These are phyloP conservation scores for Pyrenula aspistea DNA, from an alignment of 495 filamentous ascomycete species.

Conservation along the genomic window DNA sequence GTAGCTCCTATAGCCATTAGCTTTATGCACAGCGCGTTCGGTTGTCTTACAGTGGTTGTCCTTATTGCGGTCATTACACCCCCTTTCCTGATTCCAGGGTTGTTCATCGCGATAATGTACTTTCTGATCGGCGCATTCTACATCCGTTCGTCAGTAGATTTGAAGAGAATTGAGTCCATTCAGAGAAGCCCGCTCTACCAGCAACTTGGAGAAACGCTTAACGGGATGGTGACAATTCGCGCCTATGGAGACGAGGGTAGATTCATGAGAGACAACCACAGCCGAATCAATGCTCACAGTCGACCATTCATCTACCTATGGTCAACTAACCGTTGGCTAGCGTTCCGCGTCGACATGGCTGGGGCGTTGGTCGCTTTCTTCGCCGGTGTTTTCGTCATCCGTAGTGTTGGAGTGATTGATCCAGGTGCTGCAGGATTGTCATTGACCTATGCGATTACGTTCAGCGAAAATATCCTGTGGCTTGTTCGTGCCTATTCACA, in stretches of 20 bases:
- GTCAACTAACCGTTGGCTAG: constrained; percentile 96
- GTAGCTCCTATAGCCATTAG: constrained; percentile 82
- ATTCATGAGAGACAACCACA: constrained; percentile 88
- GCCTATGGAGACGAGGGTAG: constrained; percentile 91
- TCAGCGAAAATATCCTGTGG: constrained; percentile 96
- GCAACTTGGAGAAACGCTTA: constrained; percentile 94
- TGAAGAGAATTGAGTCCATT: constrained; percentile 91
- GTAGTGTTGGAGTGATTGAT: constrained; percentile 75
- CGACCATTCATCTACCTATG: constrained; percentile 93
- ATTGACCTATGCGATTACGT: constrained; percentile 94
- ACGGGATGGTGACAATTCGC: constrained; percentile 92
- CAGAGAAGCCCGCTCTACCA: constrained; percentile 94
- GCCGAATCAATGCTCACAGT: constrained; percentile 77
- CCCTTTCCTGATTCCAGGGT: constrained; percentile 73
- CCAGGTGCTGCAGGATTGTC: constrained; percentile 91
- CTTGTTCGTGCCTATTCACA: constrained; percentile 88
- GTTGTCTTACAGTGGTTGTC: constrained; percentile 65
- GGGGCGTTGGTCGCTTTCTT: constrained; percentile 92
- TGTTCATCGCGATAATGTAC: constrained; percentile 79
- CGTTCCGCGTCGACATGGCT: constrained; percentile 80
- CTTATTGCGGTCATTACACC: constrained; percentile 91
- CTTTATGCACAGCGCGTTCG: constrained; percentile 39
- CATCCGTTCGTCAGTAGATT: constrained; percentile 76
- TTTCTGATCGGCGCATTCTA: constrained; percentile 78
- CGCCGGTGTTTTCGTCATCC: constrained; percentile 80